These are phyloP conservation scores for Trichoderma brevicompactum DNA, from an alignment of 2,329 filamentous ascomycete species.

Conservation along the genomic window DNA sequence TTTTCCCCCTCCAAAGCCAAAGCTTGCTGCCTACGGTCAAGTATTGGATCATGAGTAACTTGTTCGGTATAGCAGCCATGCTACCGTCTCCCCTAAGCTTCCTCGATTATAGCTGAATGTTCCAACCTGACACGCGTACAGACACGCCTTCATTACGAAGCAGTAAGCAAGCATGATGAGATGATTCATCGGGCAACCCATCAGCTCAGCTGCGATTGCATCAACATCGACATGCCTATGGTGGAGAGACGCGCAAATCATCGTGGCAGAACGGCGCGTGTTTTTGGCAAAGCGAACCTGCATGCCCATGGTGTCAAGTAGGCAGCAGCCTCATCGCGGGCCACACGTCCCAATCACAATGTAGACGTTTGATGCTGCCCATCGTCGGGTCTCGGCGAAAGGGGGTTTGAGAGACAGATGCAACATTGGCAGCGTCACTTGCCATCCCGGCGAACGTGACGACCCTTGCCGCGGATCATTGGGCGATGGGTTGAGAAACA, in stretches of 20 bases:
- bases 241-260: not conserved
- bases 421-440: not conserved
- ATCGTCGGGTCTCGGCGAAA: conserved; percentile 3
- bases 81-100: not conserved
- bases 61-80: not conserved
- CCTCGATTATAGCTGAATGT: conserved; percentile 13
- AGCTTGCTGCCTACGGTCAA: not conserved
- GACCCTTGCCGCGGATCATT: conserved; percentile 12
- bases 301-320: not conserved
- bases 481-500: not conserved
- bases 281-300: not conserved
- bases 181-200: conserved; percentile 12
- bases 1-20: not conserved
- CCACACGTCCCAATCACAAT: conserved; percentile 1
- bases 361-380: not conserved
- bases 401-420: not conserved
- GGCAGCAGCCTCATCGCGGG: conserved; percentile 20
- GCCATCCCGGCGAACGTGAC: not conserved
- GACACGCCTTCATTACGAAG: conserved; percentile 9
- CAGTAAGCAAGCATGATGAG: conserved; percentile 11
- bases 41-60: not conserved
- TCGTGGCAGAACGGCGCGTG: not conserved
- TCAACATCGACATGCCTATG: not conserved
- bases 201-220: conserved; percentile 11
- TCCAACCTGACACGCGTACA: not conserved